Evolutionary conservation across 495 filamentous ascomycete species (phyloP).

Genomic region (Penicillium samsonianum): DNA sequence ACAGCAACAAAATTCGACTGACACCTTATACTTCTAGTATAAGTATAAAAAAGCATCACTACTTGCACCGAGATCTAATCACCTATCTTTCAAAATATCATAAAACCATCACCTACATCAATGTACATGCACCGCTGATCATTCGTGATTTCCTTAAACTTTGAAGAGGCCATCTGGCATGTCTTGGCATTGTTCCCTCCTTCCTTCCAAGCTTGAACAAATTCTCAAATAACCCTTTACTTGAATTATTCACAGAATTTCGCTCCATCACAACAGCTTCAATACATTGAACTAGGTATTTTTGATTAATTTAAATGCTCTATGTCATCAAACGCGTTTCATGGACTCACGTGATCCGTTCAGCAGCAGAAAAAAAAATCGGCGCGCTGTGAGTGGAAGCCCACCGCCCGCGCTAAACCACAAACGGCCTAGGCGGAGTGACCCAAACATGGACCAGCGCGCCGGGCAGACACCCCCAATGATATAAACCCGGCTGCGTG

Average conservation of each 20-base stretch:
- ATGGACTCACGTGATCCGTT: slow-evolving; percentile 32
- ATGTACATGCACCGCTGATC: slow-evolving; percentile 15
- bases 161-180: slow-evolving; percentile 45
- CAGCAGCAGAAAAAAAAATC: slow-evolving; percentile 30
- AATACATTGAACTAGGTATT: background rate
- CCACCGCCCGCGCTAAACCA: slow-evolving; percentile 29
- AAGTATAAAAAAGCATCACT: background rate
- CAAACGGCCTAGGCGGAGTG: slow-evolving; percentile 31
- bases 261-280: background rate
- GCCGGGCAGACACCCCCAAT: slow-evolving; percentile 47
- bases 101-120: background rate
- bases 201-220: background rate
- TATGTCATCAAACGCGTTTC: slow-evolving; percentile 18
- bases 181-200: slow-evolving; percentile 37
- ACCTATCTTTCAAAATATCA: background rate
- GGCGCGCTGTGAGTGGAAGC: slow-evolving; percentile 32
- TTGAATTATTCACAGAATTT: background rate
- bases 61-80: background rate
- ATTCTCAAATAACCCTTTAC: background rate
- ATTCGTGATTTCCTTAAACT: slow-evolving; percentile 20
- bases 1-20: background rate
- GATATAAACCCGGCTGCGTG: slow-evolving; percentile 55
- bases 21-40: background rate
- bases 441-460: slow-evolving; percentile 50
- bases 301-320: slow-evolving; percentile 17